Evolutionary conservation across 2,329 filamentous ascomycete genomes (phyloP), one percentile per base, ranked within the genome.

Genomic region (Rutstroemia sp.): DNA sequence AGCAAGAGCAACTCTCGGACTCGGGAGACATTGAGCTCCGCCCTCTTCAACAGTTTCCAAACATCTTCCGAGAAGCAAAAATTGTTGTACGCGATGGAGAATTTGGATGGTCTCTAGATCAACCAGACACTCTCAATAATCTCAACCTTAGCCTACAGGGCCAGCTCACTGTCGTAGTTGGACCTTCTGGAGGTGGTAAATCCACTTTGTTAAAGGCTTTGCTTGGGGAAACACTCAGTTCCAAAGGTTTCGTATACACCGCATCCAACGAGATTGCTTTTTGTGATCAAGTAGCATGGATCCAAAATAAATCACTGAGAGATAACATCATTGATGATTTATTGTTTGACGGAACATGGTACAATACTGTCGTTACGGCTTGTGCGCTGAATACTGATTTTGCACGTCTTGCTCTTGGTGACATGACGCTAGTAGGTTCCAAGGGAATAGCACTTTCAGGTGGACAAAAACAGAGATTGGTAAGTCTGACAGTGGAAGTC

Each of bases 261-360:
- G 45, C 27, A 2, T 58, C 56, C 2, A 30, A 25, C 4, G 42
- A 58, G 7, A 56, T 73, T 5, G 73, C 71, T 0, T 77, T 74
- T 58, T 77, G 74, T 56, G 70, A 71, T 45, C 76, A 78, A 56
- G 66, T 65, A 0, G 70, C 75, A 0, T 78, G 75, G 73, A 67
- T 77, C 2, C 66, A 67, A 3, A 77, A 77, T 54, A 67, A 61
- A 2, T 71, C 71, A 0, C 63, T 77, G 3, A 37, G 23, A 14
- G 27, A 55, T 18, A 46, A 25, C 12, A 56, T 58, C 23, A 37
- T 49, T 30, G 57, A 53, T 3, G n/a, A 56, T n/a, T 61, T 61
- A 0, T 37, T 41, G 18, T 61, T 59, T 34, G 64, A 72, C 27
- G 58, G 59, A 14, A 54, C 54, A 12, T 69, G 63, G 46, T 67